Base-by-base conservation (phyloP, 2,329 filamentous ascomycete species). In the Exophiala sp. region DNA sequence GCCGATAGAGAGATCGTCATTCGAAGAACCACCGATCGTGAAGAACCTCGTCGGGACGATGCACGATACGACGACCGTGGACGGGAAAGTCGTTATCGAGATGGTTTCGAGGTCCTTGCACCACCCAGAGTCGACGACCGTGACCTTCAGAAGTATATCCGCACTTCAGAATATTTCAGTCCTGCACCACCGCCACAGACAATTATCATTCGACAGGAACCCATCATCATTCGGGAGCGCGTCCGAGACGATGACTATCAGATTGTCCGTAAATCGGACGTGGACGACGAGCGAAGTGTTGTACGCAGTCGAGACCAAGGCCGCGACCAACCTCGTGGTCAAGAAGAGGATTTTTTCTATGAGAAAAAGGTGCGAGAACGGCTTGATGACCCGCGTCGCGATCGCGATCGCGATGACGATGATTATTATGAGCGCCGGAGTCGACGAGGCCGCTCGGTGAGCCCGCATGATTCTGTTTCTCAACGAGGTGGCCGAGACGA, bases 361-460 rank as follows among this genome's bases (percentile, higher is more conserved):
- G 63, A 65, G 56, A 64, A 63, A 47, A 64, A 62, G 48, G 57
- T 63, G 21, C 46, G 58, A 10, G 62, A 59, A 49, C 65, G 47
- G 51, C 60, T 61, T 55, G 58, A 62, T 49, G 57, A 59, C n/a
- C 51, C 47, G n/a, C 54, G 74, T n/a, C 65, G 77, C 52, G 80
- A 84, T 35, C 78, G 82, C 48, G 80, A 82, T 55, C 65, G 77
- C 52, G 80, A 84, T 35, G 78, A 83, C 48, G 80, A 82, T 55
- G 84, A 84, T 65, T 84, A 83, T 63, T 84, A 84, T 64, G 79
- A 84, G 62, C 78, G 80, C 52, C 72, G 77, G 39, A 70, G 79
- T 40, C 75, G 78, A 50, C 79, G 83, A 64, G 72, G 80, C 18
- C 74, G 71, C 48, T 74, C 77, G 54, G 64, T 80, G 44, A 77